phyloP scores from a whole-genome alignment of 2,329 filamentous ascomycete genomes.

The Coleophoma crateriformis region DNA sequence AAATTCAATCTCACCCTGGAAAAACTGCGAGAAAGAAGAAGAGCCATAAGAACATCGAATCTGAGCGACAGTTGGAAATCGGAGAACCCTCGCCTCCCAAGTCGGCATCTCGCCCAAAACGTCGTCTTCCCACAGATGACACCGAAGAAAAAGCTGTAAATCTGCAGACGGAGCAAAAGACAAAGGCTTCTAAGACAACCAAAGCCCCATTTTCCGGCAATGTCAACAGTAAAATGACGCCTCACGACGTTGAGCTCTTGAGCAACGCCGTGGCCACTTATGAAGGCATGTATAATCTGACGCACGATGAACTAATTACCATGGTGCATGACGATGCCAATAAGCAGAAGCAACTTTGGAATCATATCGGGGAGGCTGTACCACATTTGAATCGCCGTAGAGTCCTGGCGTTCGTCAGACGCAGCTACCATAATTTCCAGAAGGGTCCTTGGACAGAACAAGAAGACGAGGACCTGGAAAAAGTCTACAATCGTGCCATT shows the following conservation, averaged over 20 bases:
- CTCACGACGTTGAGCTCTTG: conserved; percentile 6
- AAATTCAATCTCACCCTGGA: no score
- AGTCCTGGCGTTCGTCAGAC: conserved; percentile 50
- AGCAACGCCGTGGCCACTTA: conserved; percentile 33
- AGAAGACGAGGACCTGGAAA: conserved; percentile 48
- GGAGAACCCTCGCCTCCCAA: background rate
- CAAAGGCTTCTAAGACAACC: background rate
- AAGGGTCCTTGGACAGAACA: conserved; percentile 54
- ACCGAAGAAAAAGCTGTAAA: background rate
- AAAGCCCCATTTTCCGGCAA: background rate
- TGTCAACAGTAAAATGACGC: background rate
- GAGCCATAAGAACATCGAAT: background rate
- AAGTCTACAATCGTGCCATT: conserved; percentile 32
- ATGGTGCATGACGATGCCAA: conserved; percentile 29
- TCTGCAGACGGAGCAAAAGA: no score
- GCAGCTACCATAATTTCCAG: conserved; percentile 61
- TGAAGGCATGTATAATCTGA: conserved; percentile 35
- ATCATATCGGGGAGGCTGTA: conserved; percentile 38
- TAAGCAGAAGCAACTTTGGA: conserved; percentile 41
- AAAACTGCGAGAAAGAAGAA: background rate
- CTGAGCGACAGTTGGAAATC: background rate
- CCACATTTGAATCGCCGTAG: conserved; percentile 46
- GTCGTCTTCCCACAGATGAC: background rate
- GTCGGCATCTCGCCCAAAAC: background rate
- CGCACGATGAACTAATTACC: conserved; percentile 41